Evolutionary conservation across 2,329 filamentous ascomycete species (phyloP).

Genomic region (Penicillium sp.): DNA sequence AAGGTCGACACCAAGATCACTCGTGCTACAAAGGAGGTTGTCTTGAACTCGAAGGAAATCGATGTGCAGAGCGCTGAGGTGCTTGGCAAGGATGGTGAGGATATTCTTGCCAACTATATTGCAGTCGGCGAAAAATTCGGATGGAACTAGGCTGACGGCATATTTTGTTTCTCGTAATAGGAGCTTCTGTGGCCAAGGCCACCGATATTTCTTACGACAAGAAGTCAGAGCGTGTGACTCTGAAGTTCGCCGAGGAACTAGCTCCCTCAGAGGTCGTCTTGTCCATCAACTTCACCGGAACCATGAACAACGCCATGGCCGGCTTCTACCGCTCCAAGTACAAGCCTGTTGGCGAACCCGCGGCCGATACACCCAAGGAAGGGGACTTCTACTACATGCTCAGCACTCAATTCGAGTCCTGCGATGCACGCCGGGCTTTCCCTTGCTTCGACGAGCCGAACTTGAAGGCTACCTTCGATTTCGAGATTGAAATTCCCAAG

Average conservation of each 20-base stretch:
- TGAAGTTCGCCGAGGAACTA: conserved; percentile 75
- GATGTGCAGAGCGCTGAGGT: conserved; percentile 66
- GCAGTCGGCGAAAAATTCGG: background rate
- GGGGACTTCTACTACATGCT: conserved; percentile 71
- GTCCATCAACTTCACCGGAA: conserved; percentile 74
- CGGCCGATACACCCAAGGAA: conserved; percentile 76
- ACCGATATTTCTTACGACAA: conserved; percentile 77
- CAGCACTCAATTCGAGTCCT: conserved; percentile 97
- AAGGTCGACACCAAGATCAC: conserved; percentile 76
- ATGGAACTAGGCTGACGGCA: conserved; percentile 2
- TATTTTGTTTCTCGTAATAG: conserved; percentile 22
- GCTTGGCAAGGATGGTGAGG: conserved; percentile 41
- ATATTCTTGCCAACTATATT: background rate
- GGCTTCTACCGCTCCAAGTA: conserved; percentile 96
- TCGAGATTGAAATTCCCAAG: conserved; percentile 86
- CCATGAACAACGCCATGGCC: conserved; percentile 87
- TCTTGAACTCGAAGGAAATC: conserved; percentile 84
- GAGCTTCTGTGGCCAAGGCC: conserved; percentile 50
- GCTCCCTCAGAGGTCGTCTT: conserved; percentile 69
- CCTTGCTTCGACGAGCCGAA: conserved; percentile 99
- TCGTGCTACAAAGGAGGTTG: conserved; percentile 73
- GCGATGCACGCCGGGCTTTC: conserved; percentile 91
- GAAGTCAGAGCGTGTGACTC: conserved; percentile 78
- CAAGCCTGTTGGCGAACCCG: conserved; percentile 73
- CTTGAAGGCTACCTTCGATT: conserved; percentile 93